A percentile compares a stretch with the other conserved stretches of the same genome.
phyloP scores from a whole-genome alignment of 2,329 filamentous ascomycete species.

The Fusarium oxysporum region DNA sequence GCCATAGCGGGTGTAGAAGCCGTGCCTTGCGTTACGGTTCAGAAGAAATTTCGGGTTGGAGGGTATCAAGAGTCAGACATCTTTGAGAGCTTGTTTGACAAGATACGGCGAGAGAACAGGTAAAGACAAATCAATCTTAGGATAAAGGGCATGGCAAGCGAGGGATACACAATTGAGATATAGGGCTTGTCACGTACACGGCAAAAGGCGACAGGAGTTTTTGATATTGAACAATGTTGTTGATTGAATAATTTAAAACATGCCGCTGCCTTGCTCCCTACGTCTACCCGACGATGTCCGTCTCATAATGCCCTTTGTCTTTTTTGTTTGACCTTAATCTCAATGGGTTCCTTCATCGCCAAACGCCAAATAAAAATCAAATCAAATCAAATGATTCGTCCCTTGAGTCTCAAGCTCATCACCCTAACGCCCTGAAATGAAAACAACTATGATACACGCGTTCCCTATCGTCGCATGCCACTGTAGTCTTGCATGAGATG shows the following conservation, averaged over 20 bases:
- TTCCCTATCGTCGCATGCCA: constrained; percentile 56
- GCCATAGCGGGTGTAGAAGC: constrained; percentile 63
- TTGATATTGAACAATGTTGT: constrained; percentile 11
- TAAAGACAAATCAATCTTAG: neutral
- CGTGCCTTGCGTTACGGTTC: constrained; percentile 80
- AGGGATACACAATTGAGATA: neutral
- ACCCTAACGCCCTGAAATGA: constrained; percentile 27
- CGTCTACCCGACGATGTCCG: constrained; percentile 20
- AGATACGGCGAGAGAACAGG: constrained; percentile 52
- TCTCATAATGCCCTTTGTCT: constrained; percentile 8
- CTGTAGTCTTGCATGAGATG: constrained; percentile 81
- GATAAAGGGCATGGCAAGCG: neutral
- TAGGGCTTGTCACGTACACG: neutral
- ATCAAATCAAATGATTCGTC: constrained; percentile 2
- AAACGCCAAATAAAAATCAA: constrained; percentile 14
- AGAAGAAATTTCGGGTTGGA: constrained; percentile 74
- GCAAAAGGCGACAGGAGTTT: constrained; percentile 4
- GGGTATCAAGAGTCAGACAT: constrained; percentile 76
- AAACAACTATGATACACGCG: constrained; percentile 4
- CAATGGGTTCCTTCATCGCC: constrained; percentile 3
- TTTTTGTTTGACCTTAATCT: constrained; percentile 22
- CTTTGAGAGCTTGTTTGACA: constrained; percentile 75
- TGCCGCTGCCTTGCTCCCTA: constrained; percentile 21
- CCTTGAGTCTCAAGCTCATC: constrained; percentile 4
- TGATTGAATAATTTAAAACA: constrained; percentile 17